These are phyloP conservation scores for grape (Vitis vinifera) DNA, from an alignment of 164 flowering plant species.

Conservation along the genomic window ASM3070453v1 NC_081823.1:26520001-26520500, in stretches of 20 bases:
- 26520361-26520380: slow-evolving; percentile 68
- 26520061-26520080: neutral
- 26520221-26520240: no score
- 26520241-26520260: no score
- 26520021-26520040: neutral
- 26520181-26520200: neutral
- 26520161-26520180: neutral
- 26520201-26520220: neutral
- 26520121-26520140: neutral
- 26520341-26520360: slow-evolving; percentile 56
- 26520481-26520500: slow-evolving; percentile 45
- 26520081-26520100: neutral
- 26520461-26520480: slow-evolving; percentile 60
- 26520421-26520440: slow-evolving; percentile 85
- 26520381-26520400: slow-evolving; percentile 67
- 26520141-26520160: neutral
- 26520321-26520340: neutral
- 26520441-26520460: slow-evolving; percentile 91
- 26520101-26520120: neutral
- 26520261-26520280: no score
- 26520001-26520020: neutral
- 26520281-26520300: no score
- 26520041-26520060: neutral
- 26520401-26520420: slow-evolving; percentile 73
- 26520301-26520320: no score